A percentile compares a stretch with the other conserved stretches of the same genome.
Conservation (phyloP, 192 early-diverging fungal genomes). For the Helicostylum pulchrum region DNA sequence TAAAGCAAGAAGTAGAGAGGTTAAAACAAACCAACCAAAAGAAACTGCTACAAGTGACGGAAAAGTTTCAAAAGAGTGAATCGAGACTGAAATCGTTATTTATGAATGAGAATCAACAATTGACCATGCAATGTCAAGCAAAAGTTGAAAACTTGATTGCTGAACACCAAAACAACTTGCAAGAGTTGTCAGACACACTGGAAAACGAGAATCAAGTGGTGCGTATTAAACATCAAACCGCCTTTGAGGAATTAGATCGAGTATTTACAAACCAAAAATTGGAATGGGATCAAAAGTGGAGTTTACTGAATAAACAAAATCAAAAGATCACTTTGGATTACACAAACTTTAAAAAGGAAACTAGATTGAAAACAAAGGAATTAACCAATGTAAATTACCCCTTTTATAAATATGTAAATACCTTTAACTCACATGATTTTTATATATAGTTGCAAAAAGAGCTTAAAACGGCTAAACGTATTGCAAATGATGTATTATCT, state of each 20-base stretch:
- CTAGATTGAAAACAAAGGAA: not conserved
- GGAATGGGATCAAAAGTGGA: not conserved
- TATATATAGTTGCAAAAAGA: slow-evolving; percentile 2
- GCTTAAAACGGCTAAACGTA: not conserved
- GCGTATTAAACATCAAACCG: slow-evolving; percentile 1
- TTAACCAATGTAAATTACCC: not conserved
- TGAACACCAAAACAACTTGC: slow-evolving; percentile 11
- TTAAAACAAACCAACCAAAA: not conserved
- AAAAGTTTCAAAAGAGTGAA: not conserved
- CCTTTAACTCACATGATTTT: no score
- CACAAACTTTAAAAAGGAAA: not conserved
- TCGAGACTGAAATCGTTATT: slow-evolving; percentile 1
- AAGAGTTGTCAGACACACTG: not conserved
- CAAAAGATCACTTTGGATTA: not conserved
- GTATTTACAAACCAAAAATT: not conserved
- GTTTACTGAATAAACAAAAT: not conserved
- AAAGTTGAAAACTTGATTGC: slow-evolving; percentile 12
- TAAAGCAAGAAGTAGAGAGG: not conserved
- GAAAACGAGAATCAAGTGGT: slow-evolving; percentile 9
- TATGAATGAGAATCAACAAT: slow-evolving; percentile 6
- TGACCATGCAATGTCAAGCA: slow-evolving; percentile 22
- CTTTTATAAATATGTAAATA: no score
- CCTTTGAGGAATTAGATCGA: not conserved
- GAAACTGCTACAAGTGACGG: slow-evolving; percentile 1
- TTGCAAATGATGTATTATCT: slow-evolving; percentile 2